These are phyloP conservation scores for Saussurea involucrata DNA, from an alignment of 129 eudicot species.

Conservation along the genomic window DNA sequence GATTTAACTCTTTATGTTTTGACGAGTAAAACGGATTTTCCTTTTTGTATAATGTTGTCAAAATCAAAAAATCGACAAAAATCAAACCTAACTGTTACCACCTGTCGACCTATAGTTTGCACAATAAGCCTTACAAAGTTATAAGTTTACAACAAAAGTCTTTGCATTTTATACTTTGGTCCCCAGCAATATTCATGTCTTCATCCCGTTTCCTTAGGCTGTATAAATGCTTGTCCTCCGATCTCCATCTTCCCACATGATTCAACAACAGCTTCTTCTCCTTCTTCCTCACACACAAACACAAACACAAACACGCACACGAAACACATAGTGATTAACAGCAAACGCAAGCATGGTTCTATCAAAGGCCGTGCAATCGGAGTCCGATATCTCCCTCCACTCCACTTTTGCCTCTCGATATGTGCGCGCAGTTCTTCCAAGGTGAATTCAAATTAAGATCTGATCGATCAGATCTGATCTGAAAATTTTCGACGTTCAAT, in stretches of 20 bases:
- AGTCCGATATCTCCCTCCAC: slow-evolving; percentile 61
- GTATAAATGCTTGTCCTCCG: slow-evolving; percentile 9
- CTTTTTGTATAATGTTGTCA: not conserved
- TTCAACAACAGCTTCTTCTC: not conserved
- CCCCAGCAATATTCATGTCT: not conserved
- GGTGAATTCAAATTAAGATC: slow-evolving; percentile 38
- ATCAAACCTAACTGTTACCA: not conserved
- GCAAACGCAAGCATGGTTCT: slow-evolving; percentile 49
- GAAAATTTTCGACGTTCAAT: not conserved
- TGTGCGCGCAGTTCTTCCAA: slow-evolving; percentile 63
- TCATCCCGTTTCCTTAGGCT: not conserved
- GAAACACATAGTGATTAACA: slow-evolving; percentile 6
- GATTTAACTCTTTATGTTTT: too few relatives aligned
- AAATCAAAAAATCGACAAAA: not conserved
- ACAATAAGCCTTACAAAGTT: not conserved
- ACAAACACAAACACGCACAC: not conserved
- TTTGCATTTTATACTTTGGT: not conserved
- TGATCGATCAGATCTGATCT: slow-evolving; percentile 14
- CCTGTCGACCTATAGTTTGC: not conserved
- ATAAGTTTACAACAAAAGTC: not conserved
- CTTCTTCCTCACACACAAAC: not conserved
- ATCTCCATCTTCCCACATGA: slow-evolving; percentile 14
- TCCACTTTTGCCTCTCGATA: slow-evolving; percentile 87
- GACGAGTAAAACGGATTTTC: too few relatives aligned
- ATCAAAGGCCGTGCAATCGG: slow-evolving; percentile 40